Percentiles rank a stretch among this genome's conserved stretches.
Conservation (phyloP, 2,329 filamentous ascomycete species). For the Lecanicillium sp. region DNA sequence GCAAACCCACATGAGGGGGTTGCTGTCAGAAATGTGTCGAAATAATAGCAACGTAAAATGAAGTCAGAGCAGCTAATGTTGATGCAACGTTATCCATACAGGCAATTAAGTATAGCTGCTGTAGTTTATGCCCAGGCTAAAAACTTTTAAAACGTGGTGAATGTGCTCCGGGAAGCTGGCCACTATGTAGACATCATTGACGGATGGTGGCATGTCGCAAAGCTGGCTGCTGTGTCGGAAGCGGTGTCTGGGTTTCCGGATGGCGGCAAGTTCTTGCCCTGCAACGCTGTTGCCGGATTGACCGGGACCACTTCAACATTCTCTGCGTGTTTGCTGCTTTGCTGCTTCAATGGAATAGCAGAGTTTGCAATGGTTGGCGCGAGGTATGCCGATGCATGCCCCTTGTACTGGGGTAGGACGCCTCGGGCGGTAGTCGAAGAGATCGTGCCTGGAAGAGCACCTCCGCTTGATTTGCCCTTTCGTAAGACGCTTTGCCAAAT, state of each 20-base stretch:
- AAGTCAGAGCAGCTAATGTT: slow-evolving; percentile 7
- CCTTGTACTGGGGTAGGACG: slow-evolving; percentile 44
- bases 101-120: slow-evolving; percentile 9
- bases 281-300: slow-evolving; percentile 18
- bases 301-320: slow-evolving; percentile 13
- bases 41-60: no score
- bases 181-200: slow-evolving; percentile 6
- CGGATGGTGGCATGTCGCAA: slow-evolving; percentile 8
- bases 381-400: slow-evolving; percentile 44
- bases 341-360: slow-evolving; percentile 22
- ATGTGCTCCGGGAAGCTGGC: not conserved
- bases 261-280: slow-evolving; percentile 31
- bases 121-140: slow-evolving; percentile 10
- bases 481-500: slow-evolving; percentile 44
- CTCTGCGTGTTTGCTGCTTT: slow-evolving; percentile 18
- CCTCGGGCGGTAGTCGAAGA: slow-evolving; percentile 47
- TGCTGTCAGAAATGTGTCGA: no score
- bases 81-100: slow-evolving; percentile 12
- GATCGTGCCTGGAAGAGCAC: slow-evolving; percentile 37
- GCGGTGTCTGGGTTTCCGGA: slow-evolving; percentile 11
- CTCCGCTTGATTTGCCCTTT: slow-evolving; percentile 41
- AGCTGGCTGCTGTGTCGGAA: slow-evolving; percentile 7
- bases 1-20: no score
- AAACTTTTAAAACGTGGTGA: slow-evolving; percentile 5
- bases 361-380: slow-evolving; percentile 35